Base-by-base conservation (phyloP, 306 rosid species). In the Malus orientalis region DNA sequence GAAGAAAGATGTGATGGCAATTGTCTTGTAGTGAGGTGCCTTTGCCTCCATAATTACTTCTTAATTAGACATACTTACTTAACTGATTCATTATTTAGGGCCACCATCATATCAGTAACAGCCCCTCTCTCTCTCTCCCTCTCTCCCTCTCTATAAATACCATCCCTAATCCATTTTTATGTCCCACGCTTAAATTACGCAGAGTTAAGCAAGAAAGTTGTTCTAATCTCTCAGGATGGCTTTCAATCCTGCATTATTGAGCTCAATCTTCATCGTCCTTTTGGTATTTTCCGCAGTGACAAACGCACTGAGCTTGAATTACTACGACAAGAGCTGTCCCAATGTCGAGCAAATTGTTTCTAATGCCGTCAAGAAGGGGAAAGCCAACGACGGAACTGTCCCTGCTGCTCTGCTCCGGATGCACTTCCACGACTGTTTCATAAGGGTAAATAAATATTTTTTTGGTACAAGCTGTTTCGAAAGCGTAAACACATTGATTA, bases 311-410 rank as follows among this genome's bases (percentile, higher is more conserved):
- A 86, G 94, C 90, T 82, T 71, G 36, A 88, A 94, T 78, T 76
- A 91, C 83, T 91, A 94, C 15, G 84, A 82, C 22, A 89, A 91
- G 74, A 86, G 90, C 53, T 94, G 98, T 76, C 98, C 97, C 9
- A 64, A 81, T 33, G 79, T 80, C 0, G 97, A 94, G 74, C 76
- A 60, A 33, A 85, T 87, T 4, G 81, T 81, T 22, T 23, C 84
- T 30, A 44, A 80, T 29, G 85, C 76, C 22, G 80, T 80, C 77
- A 81, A 49, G 67, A 73, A 72, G 51, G 90, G 83, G 1, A 58
- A 54, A 3, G 63, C 74, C 14, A 82, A 79, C 22, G 90, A 87
- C 77, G 75, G 78, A 70, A 84, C 90, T 77, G 83, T 87, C 68
- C 86, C 88, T 4, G 90, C 90, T 4, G 84, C 85, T 13, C 85